Conservation (phyloP, 768 basidiomycete genomes). For the Amanita molliuscula region DNA sequence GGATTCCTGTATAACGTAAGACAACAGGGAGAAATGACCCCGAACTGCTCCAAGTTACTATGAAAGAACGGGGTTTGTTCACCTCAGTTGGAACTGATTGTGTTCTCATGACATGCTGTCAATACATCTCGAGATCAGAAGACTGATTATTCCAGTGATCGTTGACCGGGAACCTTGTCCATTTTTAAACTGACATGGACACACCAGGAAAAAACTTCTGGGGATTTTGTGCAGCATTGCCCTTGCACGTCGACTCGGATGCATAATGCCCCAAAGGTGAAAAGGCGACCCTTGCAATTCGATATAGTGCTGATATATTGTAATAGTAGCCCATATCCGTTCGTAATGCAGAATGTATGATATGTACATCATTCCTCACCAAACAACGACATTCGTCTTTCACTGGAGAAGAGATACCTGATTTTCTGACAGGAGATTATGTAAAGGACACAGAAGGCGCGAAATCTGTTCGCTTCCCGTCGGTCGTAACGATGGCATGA, state of each 20-base stretch:
- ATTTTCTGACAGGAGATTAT: too few relatives aligned
- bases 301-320: background rate
- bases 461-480: background rate
- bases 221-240: background rate
- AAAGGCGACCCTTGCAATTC: background rate
- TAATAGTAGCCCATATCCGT: background rate
- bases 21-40: background rate
- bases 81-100: background rate
- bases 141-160: background rate
- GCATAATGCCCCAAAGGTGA: background rate
- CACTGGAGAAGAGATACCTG: too few relatives aligned
- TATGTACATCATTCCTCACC: background rate
- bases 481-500: background rate
- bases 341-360: background rate
- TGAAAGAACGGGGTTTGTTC: background rate
- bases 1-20: background rate
- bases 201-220: background rate
- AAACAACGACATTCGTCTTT: background rate
- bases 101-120: constrained; percentile 1
- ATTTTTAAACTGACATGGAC: background rate
- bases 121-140: background rate
- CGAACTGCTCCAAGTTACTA: background rate
- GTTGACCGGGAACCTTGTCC: background rate
- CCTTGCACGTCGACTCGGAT: background rate
- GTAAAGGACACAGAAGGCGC: background rate